Conservation (phyloP, 441 rosid species). For the Pelargonium citronellum region DNA sequence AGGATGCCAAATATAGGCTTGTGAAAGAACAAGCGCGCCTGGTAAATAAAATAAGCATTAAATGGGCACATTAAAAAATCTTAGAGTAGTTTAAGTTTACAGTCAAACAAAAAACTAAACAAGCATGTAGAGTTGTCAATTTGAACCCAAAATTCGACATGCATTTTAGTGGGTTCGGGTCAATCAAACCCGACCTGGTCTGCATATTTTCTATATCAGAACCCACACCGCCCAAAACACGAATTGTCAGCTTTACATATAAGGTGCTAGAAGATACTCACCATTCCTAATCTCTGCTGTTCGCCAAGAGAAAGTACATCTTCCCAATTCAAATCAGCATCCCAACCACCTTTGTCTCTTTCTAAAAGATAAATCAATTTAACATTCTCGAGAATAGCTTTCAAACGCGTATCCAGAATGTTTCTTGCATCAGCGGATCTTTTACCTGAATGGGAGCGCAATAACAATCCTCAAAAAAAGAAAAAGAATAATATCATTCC, state of each 20-base stretch:
- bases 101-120: slow-evolving; percentile 1
- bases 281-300: slow-evolving; percentile 99
- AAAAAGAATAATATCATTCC: background rate
- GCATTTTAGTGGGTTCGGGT: too few relatives aligned
- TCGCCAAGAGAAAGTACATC: slow-evolving; percentile 93
- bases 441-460: slow-evolving; percentile 40
- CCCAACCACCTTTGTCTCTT: slow-evolving; percentile 86
- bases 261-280: slow-evolving; percentile 27
- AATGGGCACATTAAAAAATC: slow-evolving; percentile 21
- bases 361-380: slow-evolving; percentile 80
- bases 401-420: slow-evolving; percentile 57
- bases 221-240: too few relatives aligned
- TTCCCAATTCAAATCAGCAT: slow-evolving; percentile 80
- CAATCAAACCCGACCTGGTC: too few relatives aligned
- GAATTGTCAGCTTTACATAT: too few relatives aligned
- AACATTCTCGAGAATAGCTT: slow-evolving; percentile 75
- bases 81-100: background rate
- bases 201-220: too few relatives aligned
- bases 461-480: slow-evolving; percentile 11
- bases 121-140: background rate
- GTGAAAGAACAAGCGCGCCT: slow-evolving; percentile 98
- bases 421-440: slow-evolving; percentile 30
- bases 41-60: slow-evolving; percentile 21
- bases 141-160: background rate
- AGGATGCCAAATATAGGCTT: slow-evolving; percentile 89